Evolutionary conservation across 192 early-diverging fungal species (phyloP).

Genomic region (Umbelopsis ramanniana): DNA sequence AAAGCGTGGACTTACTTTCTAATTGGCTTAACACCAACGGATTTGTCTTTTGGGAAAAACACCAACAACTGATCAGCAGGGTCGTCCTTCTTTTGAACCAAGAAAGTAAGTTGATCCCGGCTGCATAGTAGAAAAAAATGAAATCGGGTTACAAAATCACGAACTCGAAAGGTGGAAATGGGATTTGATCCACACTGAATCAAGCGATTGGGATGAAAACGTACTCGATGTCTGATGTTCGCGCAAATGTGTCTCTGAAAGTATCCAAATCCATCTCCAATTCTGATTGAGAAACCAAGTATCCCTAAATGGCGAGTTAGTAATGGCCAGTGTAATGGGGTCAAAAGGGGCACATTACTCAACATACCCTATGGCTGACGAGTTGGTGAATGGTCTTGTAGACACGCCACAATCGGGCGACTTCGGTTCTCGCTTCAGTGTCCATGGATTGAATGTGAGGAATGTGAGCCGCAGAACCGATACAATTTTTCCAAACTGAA

Average conservation of each 20-base stretch:
- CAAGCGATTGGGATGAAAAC: neutral
- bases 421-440: conserved; percentile 49
- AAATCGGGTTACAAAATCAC: neutral
- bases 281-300: conserved; percentile 78
- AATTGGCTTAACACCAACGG: conserved; percentile 90
- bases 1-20: conserved; percentile 65
- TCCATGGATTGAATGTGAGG: conserved; percentile 15
- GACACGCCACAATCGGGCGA: conserved; percentile 79
- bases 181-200: neutral
- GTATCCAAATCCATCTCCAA: conserved; percentile 81
- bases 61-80: conserved; percentile 85
- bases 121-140: conserved; percentile 38
- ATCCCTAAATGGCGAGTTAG: conserved; percentile 54
- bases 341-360: neutral
- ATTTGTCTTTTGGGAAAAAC: conserved; percentile 89
- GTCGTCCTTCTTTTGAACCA: conserved; percentile 82
- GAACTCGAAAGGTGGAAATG: neutral
- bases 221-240: conserved; percentile 79
- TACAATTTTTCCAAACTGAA: conserved; percentile 20
- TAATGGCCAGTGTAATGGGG: neutral
- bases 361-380: conserved; percentile 78
- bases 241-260: conserved; percentile 73
- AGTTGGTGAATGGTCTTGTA: conserved; percentile 91
- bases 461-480: neutral
- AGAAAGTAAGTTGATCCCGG: conserved; percentile 79